Percentiles rank a stretch among this genome's conserved stretches.
Conservation (phyloP, 176 grass and related monocot genomes). For the Phoenix roebelenii region DNA sequence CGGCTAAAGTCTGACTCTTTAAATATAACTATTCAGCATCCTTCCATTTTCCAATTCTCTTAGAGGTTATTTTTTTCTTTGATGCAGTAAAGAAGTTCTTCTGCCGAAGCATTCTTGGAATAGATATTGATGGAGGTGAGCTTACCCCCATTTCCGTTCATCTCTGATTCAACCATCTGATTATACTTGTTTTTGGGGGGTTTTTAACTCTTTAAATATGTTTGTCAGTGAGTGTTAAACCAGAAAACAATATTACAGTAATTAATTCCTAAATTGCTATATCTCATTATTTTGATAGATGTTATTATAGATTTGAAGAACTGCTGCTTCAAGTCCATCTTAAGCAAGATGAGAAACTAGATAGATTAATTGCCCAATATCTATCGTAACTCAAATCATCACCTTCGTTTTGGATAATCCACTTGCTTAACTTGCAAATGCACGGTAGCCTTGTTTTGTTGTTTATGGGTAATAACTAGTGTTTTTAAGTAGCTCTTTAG, state of each 20-base stretch:
- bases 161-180: no score
- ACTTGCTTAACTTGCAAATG: constrained; percentile 14
- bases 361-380: neutral
- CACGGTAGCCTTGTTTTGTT: constrained; percentile 7
- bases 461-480: neutral
- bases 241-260: no score
- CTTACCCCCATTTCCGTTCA: neutral
- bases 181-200: no score
- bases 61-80: constrained; percentile 9
- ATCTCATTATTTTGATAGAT: no score
- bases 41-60: constrained; percentile 3
- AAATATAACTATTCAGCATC: neutral
- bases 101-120: constrained; percentile 74
- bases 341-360: no score
- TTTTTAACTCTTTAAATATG: no score
- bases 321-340: no score
- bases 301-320: no score
- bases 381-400: constrained; percentile 1
- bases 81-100: constrained; percentile 71
- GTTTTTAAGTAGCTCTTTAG: constrained; percentile 5
- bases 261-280: no score
- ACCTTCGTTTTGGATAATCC: constrained; percentile 11
- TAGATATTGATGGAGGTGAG: constrained; percentile 84
- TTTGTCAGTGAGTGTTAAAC: no score
- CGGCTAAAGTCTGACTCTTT: no score